Percentiles rank a stretch among this genome's conserved stretches.
Conservation (phyloP, 2,329 filamentous ascomycete species). For the Pseudopithomyces maydicus region DNA sequence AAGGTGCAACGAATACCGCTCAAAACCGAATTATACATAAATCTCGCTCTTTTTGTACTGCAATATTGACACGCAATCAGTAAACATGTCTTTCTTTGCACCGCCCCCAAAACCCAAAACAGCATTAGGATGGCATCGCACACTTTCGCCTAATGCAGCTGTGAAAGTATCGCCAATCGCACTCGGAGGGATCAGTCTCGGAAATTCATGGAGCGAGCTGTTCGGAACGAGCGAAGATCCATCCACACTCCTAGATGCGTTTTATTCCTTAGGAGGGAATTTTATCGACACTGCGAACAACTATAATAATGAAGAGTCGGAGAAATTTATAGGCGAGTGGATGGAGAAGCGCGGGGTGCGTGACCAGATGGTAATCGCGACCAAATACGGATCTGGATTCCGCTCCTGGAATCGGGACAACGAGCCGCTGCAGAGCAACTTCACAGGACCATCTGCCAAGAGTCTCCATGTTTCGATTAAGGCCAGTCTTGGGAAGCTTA, state of each 20-base stretch:
- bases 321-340: constrained; percentile 49
- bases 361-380: constrained; percentile 46
- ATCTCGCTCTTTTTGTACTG: too few species aligned
- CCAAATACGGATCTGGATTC: constrained; percentile 41
- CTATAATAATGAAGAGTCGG: constrained; percentile 46
- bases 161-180: constrained; percentile 55
- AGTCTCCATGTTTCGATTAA: constrained; percentile 48
- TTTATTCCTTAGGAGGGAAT: constrained; percentile 68
- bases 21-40: too few species aligned
- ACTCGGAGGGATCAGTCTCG: constrained; percentile 70
- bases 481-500: constrained; percentile 15
- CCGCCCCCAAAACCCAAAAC: not conserved
- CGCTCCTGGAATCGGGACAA: not conserved
- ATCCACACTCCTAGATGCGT: constrained; percentile 70
- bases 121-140: constrained; percentile 64
- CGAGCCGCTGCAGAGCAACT: constrained; percentile 12
- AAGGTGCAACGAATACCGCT: too few species aligned
- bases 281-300: constrained; percentile 67
- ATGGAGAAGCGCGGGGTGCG: constrained; percentile 43
- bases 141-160: constrained; percentile 68
- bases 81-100: not conserved
- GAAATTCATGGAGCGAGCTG: constrained; percentile 65
- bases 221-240: constrained; percentile 64
- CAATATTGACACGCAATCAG: too few species aligned
- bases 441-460: constrained; percentile 37